phyloP scores from a whole-genome alignment of 2,329 filamentous ascomycete species.

The Epichloe sp. region DNA sequence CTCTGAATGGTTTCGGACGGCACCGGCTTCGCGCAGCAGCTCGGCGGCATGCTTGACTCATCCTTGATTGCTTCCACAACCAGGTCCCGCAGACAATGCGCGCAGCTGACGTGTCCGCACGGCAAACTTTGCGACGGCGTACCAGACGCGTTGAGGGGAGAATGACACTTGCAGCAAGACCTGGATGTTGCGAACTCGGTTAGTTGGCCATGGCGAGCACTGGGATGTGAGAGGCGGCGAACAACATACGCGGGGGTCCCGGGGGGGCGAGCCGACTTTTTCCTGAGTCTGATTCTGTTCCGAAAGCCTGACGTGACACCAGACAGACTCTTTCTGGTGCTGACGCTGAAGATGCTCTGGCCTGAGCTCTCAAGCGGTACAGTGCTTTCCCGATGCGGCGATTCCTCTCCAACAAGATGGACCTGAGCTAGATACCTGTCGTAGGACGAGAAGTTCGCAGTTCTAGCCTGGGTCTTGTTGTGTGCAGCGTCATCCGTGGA shows the following conservation, averaged over 20 bases:
- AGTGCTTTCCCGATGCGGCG: conserved; percentile 23
- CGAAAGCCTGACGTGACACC: conserved; percentile 32
- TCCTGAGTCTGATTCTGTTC: conserved; percentile 28
- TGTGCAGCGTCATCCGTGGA: conserved; percentile 4
- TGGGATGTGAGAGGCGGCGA: not conserved
- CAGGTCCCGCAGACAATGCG: conserved; percentile 38
- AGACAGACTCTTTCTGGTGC: conserved; percentile 31
- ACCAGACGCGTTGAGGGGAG: conserved; percentile 32
- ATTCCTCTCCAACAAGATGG: conserved; percentile 29
- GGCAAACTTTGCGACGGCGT: conserved; percentile 36
- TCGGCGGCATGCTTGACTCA: conserved; percentile 48
- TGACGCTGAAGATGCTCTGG: conserved; percentile 30
- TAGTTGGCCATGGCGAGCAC: not conserved
- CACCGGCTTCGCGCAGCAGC: conserved; percentile 45
- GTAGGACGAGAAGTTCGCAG: conserved; percentile 35
- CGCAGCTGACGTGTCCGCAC: conserved; percentile 47
- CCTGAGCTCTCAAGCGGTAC: conserved; percentile 18
- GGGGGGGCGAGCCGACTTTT: conserved; percentile 20
- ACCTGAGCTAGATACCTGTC: conserved; percentile 36
- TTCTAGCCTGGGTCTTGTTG: conserved; percentile 20
- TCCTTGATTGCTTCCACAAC: conserved; percentile 40
- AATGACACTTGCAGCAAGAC: conserved; percentile 43
- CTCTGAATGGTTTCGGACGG: conserved; percentile 34
- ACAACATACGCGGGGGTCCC: conserved; percentile 23
- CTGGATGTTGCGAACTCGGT: conserved; percentile 18